These are phyloP conservation scores for Diplogelasinospora grovesii DNA, from an alignment of 495 filamentous ascomycete genomes.

Conservation along the genomic window DNA sequence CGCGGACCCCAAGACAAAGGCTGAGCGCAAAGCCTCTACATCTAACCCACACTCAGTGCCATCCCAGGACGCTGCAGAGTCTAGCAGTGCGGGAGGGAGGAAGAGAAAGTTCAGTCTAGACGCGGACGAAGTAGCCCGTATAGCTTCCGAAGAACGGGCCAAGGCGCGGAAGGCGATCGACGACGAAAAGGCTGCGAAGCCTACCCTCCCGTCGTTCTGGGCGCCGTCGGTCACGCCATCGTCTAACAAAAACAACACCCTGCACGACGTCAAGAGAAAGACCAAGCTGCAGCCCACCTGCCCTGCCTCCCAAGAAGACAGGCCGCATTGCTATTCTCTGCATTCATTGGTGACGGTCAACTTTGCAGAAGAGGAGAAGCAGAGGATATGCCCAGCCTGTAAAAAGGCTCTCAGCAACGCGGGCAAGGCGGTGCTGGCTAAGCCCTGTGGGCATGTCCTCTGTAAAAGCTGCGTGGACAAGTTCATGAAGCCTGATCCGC, in stretches of 20 bases:
- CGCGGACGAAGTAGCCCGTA: slow-evolving; percentile 67
- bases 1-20: too few relatives aligned
- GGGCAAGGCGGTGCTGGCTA: slow-evolving; percentile 77
- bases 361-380: slow-evolving; percentile 67
- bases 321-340: slow-evolving; percentile 71
- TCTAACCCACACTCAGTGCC: too few relatives aligned
- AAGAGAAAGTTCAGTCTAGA: slow-evolving; percentile 83
- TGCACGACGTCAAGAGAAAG: slow-evolving; percentile 54
- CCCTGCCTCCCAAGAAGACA: slow-evolving; percentile 64
- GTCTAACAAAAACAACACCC: slow-evolving; percentile 38
- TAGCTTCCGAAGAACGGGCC: slow-evolving; percentile 61
- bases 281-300: slow-evolving; percentile 70
- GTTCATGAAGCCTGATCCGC: slow-evolving; percentile 78
- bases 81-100: too few relatives aligned
- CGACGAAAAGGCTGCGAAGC: slow-evolving; percentile 69
- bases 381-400: slow-evolving; percentile 79
- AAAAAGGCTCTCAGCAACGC: slow-evolving; percentile 78
- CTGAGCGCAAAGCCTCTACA: too few relatives aligned
- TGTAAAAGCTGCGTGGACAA: slow-evolving; percentile 83
- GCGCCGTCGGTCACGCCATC: slow-evolving; percentile 77
- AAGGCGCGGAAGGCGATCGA: slow-evolving; percentile 62
- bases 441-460: slow-evolving; percentile 90
- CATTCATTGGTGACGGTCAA: slow-evolving; percentile 73
- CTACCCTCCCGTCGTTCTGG: slow-evolving; percentile 89
- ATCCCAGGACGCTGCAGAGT: too few relatives aligned